These are phyloP conservation scores for Peniophora sp. DNA, from an alignment of 1,284 basidiomycete genomes.

Conservation along the genomic window DNA sequence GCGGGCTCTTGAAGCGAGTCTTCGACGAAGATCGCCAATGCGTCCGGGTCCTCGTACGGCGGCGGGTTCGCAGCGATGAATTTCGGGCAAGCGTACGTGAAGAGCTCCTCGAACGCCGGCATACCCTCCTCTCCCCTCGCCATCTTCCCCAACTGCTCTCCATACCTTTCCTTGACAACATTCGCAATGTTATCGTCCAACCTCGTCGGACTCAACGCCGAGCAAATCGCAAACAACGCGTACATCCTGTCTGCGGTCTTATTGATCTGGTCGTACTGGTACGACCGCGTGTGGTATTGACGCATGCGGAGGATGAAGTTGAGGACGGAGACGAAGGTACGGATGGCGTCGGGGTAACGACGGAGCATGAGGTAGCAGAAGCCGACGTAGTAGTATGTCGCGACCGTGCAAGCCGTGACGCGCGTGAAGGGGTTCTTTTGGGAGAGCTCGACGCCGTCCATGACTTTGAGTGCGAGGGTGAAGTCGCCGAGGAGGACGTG, in stretches of 20 bases:
- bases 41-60: slow-evolving; percentile 78
- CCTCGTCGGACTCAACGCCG: slow-evolving; percentile 70
- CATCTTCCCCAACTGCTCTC: slow-evolving; percentile 87
- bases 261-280: slow-evolving; percentile 97
- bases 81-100: slow-evolving; percentile 91
- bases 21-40: slow-evolving; percentile 49
- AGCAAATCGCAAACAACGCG: slow-evolving; percentile 89
- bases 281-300: slow-evolving; percentile 92
- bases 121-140: slow-evolving; percentile 73
- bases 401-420: slow-evolving; percentile 91
- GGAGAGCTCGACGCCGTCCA: slow-evolving; percentile 89
- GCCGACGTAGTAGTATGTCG: slow-evolving; percentile 92
- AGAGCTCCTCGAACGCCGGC: slow-evolving; percentile 89
- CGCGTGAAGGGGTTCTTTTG: slow-evolving; percentile 86
- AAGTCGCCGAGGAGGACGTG: slow-evolving; percentile 96
- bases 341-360: slow-evolving; percentile 92
- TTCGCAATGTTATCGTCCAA: slow-evolving; percentile 94
- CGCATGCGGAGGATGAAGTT: slow-evolving; percentile 92
- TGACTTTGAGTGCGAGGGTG: slow-evolving; percentile 89
- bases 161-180: slow-evolving; percentile 88
- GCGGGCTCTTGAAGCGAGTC: slow-evolving; percentile 61
- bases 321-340: slow-evolving; percentile 86
- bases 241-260: slow-evolving; percentile 99
- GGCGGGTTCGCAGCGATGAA: slow-evolving; percentile 94
- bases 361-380: slow-evolving; percentile 95